Percentiles rank a stretch among this genome's conserved stretches.
phyloP scores from a whole-genome alignment of 2,329 filamentous ascomycete genomes.

The Penicillium hesseltinei region DNA sequence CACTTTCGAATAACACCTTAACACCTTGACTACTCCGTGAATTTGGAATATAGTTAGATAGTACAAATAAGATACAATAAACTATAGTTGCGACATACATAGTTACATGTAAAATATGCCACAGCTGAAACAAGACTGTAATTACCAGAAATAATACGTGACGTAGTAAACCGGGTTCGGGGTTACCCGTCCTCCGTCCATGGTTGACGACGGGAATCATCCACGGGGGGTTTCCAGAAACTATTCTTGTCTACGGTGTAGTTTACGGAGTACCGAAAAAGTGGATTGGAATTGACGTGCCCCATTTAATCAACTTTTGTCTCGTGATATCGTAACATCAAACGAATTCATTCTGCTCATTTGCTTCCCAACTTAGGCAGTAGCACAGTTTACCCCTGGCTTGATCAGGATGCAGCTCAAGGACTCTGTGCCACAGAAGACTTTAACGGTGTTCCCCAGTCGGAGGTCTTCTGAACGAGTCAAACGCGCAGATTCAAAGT shows the following conservation, averaged over 20 bases:
- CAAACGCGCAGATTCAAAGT: conserved; percentile 4
- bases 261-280: background rate
- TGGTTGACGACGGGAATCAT: conserved; percentile 4
- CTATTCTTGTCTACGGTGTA: background rate
- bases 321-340: background rate
- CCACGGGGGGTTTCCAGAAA: background rate
- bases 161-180: background rate
- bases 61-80: background rate
- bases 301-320: background rate
- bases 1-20: background rate
- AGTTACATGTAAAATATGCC: background rate
- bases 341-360: background rate
- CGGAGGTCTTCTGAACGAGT: conserved; percentile 3
- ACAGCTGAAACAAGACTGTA: background rate
- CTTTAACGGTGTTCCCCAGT: background rate
- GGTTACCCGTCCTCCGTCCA: background rate
- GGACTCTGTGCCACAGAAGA: conserved; percentile 3
- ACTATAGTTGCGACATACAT: background rate
- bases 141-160: background rate
- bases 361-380: background rate
- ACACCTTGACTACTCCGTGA: background rate
- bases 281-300: background rate
- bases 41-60: background rate
- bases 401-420: conserved; percentile 12
- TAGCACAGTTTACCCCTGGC: conserved; percentile 9